A percentile compares a stretch with the other conserved stretches of the same genome.
These are phyloP conservation scores for Podospora pseudopauciseta DNA, from an alignment of 495 filamentous ascomycete genomes.

Conservation along the genomic window DNA sequence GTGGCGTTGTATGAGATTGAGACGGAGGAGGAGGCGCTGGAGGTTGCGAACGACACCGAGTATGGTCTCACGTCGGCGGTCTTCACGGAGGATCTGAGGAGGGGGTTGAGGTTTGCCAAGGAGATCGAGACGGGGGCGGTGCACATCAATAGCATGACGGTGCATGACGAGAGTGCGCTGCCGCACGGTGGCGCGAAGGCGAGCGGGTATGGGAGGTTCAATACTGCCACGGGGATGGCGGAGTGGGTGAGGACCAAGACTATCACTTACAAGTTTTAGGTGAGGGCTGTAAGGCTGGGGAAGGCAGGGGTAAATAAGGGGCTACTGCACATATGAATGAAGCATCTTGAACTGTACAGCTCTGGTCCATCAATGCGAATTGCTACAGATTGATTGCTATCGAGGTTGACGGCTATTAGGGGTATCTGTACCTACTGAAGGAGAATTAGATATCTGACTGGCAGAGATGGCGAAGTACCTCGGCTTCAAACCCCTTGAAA, in stretches of 20 bases:
- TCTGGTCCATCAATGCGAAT: too few species aligned
- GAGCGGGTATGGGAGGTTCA: conserved; percentile 73
- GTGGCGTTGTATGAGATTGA: conserved; percentile 58
- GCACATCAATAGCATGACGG: conserved; percentile 81
- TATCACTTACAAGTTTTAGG: conserved; percentile 61
- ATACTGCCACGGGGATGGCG: conserved; percentile 45
- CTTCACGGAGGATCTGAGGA: conserved; percentile 75
- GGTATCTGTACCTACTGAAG: too few species aligned
- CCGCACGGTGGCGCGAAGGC: conserved; percentile 84
- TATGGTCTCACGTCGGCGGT: conserved; percentile 82
- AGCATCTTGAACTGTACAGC: too few species aligned
- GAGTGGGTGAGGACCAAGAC: conserved; percentile 88
- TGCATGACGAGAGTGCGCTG: conserved; percentile 76
- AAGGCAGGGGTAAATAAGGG: not conserved
- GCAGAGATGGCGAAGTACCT: too few species aligned
- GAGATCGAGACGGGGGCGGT: conserved; percentile 79
- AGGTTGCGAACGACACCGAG: conserved; percentile 76
- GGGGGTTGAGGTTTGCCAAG: conserved; percentile 70
- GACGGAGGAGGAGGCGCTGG: conserved; percentile 65
- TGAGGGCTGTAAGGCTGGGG: not conserved
- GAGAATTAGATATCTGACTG: too few species aligned
- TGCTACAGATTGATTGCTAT: too few species aligned
- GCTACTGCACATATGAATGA: not conserved
- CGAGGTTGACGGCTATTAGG: too few species aligned
- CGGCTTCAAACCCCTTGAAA: too few species aligned